Evolutionary conservation across 768 basidiomycete species (phyloP).

Genomic region (Panaeolus papilionaceus): DNA sequence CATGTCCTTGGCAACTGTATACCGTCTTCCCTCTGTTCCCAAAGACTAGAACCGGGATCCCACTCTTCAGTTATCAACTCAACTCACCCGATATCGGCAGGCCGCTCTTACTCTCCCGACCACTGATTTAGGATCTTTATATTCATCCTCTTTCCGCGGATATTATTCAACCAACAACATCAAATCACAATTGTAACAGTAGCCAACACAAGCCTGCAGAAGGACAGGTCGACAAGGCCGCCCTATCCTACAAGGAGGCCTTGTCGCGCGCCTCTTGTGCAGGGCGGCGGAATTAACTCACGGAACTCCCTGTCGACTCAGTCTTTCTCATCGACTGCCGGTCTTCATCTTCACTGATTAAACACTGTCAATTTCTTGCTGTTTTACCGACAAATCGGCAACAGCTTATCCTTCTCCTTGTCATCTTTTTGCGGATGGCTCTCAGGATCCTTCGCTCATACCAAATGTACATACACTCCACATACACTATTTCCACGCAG

Average conservation of each 20-base stretch:
- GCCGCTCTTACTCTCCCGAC: constrained; percentile 20
- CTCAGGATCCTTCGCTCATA: background rate
- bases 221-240: background rate
- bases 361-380: background rate
- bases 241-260: background rate
- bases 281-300: constrained; percentile 2
- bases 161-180: constrained; percentile 11
- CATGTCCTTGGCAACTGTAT: constrained; percentile 22
- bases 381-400: background rate
- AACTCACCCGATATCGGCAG: constrained; percentile 22
- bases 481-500: background rate
- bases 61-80: constrained; percentile 14
- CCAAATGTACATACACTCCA: background rate
- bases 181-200: constrained; percentile 13
- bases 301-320: background rate
- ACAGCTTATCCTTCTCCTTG: background rate
- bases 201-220: constrained; percentile 4
- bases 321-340: background rate
- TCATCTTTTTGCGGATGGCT: background rate
- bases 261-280: background rate
- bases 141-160: constrained; percentile 13
- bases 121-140: constrained; percentile 9
- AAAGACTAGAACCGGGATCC: constrained; percentile 18
- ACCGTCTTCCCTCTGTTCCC: constrained; percentile 22
- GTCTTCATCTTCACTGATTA: background rate